Percentiles rank a stretch among this genome's conserved stretches.
phyloP scores from a whole-genome alignment of 139 green algal species.

The Chlamydomonas schloesseri region DNA sequence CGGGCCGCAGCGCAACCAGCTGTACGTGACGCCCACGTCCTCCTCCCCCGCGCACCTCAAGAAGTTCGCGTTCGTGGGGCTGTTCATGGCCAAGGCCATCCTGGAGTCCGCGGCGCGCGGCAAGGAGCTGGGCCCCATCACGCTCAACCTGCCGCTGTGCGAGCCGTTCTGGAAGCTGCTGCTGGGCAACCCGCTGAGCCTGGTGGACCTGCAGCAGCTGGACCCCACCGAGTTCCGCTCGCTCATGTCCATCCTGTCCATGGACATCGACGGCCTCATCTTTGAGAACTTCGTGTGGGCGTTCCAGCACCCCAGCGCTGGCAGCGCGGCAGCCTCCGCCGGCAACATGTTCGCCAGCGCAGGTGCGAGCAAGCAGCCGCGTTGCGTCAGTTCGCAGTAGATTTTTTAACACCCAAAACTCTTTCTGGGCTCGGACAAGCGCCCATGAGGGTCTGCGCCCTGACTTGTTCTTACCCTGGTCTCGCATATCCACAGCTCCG shows the following conservation, averaged over 20 bases:
- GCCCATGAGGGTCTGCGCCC: too few species aligned
- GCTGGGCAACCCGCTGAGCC: slow-evolving; percentile 66
- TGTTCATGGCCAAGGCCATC: slow-evolving; percentile 77
- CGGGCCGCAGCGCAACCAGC: slow-evolving; percentile 61
- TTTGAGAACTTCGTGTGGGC: slow-evolving; percentile 73
- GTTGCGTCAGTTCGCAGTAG: too few species aligned
- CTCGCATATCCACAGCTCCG: too few species aligned
- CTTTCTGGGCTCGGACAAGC: too few species aligned
- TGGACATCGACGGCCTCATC: slow-evolving; percentile 76
- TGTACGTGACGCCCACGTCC: slow-evolving; percentile 73
- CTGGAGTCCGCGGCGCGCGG: slow-evolving; percentile 65
- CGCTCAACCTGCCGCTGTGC: slow-evolving; percentile 71
- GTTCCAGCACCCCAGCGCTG: slow-evolving; percentile 63
- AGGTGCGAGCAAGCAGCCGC: too few species aligned
- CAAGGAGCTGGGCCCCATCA: slow-evolving; percentile 73
- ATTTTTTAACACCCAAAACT: too few species aligned
- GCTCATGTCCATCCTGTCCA: slow-evolving; percentile 71
- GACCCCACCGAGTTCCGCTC: slow-evolving; percentile 66
- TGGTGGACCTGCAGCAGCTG: slow-evolving; percentile 71
- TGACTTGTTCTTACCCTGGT: too few species aligned
- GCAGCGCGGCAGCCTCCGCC: background rate
- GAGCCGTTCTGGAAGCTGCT: slow-evolving; percentile 79
- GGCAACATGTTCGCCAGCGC: too few species aligned
- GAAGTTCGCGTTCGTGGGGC: slow-evolving; percentile 72
- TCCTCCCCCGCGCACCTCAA: slow-evolving; percentile 64